Base-by-base conservation (phyloP, 202 grass and related monocot species). In the Eragrostis tef region DNA sequence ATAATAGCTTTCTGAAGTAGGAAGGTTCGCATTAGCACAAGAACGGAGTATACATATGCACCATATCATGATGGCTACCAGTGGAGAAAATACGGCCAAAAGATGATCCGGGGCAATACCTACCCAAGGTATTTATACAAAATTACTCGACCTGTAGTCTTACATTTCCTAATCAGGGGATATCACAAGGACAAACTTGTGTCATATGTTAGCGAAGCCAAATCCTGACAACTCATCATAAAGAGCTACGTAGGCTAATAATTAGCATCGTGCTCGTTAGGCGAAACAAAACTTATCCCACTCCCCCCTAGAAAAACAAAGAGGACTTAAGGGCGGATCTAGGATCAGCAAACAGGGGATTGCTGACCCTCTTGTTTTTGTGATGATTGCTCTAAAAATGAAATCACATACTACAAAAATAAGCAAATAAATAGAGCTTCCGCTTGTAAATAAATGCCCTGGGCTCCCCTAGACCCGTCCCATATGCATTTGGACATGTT, bases 81-180 rank as follows among this genome's bases (percentile, higher is more conserved):
- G 34, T 94, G 89, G 92, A 94, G 89, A 89, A 94, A 94, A 71
- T 94, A 94, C 21, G 92, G 92, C 17, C 84, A 94, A 73, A 94
- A 92, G 70, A 76, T 69, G 66, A 94, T 94, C 66, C 75, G 70
- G 3, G 72, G 72, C 54, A 80, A 75, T 75, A 10, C 19, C 16
- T 86, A 86, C 61, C 85, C 93, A 71, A 94, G 92, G 92, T 94
- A 64, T 80, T 81, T 83, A 15, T 75, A 52, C 20, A 26, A 44
- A 60, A 45, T 25, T 24, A 85, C 65, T 36, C 9, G 21, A 16
- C 24, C 53, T 71, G 39, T 77, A 41, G 58, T 64, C 19, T 50
- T 60, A 43, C n/a, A 45, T 11, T 86, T 79, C 2, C 43, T 53
- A 71, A 53, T 24, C 2, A 52, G 17, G 11, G 46, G 12, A 50